These are phyloP conservation scores for Lentinula detonsa DNA, from an alignment of 768 basidiomycete genomes.

Conservation along the genomic window DNA sequence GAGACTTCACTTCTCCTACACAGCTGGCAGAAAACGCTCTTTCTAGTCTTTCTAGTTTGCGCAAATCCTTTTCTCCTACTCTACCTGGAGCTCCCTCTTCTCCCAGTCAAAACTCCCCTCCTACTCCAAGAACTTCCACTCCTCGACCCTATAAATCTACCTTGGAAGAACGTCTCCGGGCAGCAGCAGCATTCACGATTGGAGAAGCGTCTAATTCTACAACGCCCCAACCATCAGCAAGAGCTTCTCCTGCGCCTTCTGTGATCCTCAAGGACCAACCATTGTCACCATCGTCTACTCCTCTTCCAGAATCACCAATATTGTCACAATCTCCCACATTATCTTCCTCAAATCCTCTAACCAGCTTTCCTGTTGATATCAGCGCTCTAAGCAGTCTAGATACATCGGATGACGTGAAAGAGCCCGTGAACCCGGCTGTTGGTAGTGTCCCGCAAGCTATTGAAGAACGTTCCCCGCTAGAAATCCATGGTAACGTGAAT, in stretches of 20 bases:
- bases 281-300: constrained; percentile 22
- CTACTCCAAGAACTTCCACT: constrained; percentile 8
- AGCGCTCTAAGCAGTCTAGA: no score
- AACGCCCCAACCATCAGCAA: constrained; percentile 34
- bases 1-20: constrained; percentile 32
- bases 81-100: constrained; percentile 35
- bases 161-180: constrained; percentile 73
- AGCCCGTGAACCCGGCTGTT: not conserved
- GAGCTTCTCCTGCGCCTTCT: constrained; percentile 33
- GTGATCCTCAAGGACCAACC: constrained; percentile 20
- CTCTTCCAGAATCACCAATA: not conserved
- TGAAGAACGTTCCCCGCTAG: not conserved
- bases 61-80: constrained; percentile 56
- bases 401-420: not conserved
- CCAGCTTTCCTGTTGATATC: not conserved
- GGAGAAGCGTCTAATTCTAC: constrained; percentile 46
- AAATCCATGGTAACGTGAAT: not conserved
- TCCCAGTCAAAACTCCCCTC: constrained; percentile 9
- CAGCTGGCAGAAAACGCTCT: constrained; percentile 60
- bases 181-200: constrained; percentile 44
- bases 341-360: not conserved
- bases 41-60: constrained; percentile 47
- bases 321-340: not conserved
- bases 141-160: constrained; percentile 42
- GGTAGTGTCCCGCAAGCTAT: not conserved